Evolutionary conservation across 805 yeast genomes (phyloP).

Genomic region (Ogataea polymorpha): DNA sequence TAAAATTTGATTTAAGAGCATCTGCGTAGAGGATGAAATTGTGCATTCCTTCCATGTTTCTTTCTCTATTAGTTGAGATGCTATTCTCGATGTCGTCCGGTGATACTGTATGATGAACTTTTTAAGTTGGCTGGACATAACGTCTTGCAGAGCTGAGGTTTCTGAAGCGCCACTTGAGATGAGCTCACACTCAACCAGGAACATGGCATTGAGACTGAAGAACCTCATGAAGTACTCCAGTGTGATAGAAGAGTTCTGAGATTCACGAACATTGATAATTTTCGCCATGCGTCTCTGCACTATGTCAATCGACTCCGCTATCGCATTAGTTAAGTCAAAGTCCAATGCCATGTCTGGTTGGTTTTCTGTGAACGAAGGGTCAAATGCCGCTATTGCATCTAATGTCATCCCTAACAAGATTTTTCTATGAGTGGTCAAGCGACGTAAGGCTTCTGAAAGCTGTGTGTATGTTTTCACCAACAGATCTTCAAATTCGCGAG

Average conservation of each 20-base stretch:
- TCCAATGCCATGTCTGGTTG: constrained; percentile 46
- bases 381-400: constrained; percentile 37
- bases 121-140: constrained; percentile 62
- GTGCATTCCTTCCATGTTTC: constrained; percentile 81
- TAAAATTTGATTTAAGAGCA: constrained; percentile 47
- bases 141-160: constrained; percentile 60
- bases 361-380: constrained; percentile 26
- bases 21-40: constrained; percentile 48
- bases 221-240: constrained; percentile 63
- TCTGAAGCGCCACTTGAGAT: constrained; percentile 62
- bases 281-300: constrained; percentile 77
- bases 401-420: constrained; percentile 68
- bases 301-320: constrained; percentile 64
- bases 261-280: constrained; percentile 72
- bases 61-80: constrained; percentile 51
- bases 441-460: constrained; percentile 67
- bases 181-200: constrained; percentile 79
- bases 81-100: constrained; percentile 42
- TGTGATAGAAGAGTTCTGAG: constrained; percentile 56
- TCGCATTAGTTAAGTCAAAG: constrained; percentile 63
- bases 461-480: constrained; percentile 55
- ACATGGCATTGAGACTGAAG: constrained; percentile 62
- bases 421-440: constrained; percentile 78
- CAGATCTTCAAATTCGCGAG: constrained; percentile 74
- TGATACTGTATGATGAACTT: constrained; percentile 58